These are phyloP conservation scores for Leccinum fuscescens DNA, from an alignment of 1,284 basidiomycete genomes.

Conservation along the genomic window DNA sequence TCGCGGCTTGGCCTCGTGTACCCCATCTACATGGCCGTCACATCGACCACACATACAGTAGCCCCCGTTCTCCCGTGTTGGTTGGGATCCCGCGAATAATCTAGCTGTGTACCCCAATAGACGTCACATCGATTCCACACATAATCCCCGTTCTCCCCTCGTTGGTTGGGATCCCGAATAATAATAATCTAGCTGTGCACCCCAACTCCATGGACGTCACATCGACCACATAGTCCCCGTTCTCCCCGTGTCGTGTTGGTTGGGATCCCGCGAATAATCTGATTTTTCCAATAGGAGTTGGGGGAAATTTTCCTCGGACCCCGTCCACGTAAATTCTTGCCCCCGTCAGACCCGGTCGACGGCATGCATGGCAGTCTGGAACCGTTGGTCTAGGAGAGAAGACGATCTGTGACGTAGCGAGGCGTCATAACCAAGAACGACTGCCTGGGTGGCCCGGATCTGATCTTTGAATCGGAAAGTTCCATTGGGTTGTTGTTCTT, in stretches of 20 bases:
- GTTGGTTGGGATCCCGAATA: too few species aligned
- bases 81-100: too few species aligned
- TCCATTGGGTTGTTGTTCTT: not conserved
- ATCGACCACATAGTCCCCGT: too few species aligned
- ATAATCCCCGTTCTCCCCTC: too few species aligned
- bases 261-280: too few species aligned
- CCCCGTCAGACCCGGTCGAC: not conserved
- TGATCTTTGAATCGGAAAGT: not conserved
- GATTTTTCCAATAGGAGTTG: not conserved
- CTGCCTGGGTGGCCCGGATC: not conserved
- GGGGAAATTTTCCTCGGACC: not conserved
- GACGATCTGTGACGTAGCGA: not conserved
- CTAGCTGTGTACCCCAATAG: too few species aligned
- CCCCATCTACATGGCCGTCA: not conserved
- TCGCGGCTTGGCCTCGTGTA: not conserved
- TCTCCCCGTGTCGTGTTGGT: too few species aligned
- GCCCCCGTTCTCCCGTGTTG: not conserved
- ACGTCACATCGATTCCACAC: too few species aligned
- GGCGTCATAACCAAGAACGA: not conserved
- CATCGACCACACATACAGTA: not conserved
- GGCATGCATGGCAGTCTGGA: not conserved
- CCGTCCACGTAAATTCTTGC: not conserved
- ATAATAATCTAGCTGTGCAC: too few species aligned
- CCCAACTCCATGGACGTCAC: too few species aligned
- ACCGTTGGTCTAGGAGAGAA: not conserved